Base-by-base conservation (phyloP, 352 stramenopile genomes). In the Pythium grandisporangium region DNA sequence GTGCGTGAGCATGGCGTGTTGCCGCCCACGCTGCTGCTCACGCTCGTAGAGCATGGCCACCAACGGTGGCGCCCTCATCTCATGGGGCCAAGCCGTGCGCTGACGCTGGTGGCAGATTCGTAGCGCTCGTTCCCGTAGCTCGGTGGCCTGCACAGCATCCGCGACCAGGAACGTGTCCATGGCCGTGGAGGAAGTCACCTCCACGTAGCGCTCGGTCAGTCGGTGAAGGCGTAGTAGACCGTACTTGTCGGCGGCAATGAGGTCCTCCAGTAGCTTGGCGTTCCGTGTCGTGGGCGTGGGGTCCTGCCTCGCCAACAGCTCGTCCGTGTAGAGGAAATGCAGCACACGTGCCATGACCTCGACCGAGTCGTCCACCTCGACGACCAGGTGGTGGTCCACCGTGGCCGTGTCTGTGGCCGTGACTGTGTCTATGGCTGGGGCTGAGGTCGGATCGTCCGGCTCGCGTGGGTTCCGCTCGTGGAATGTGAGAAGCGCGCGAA, bases 281-380 rank as follows among this genome's bases (percentile, higher is more conserved):
- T 45, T 55, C 3, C 16, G 42, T 4, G 63, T 55, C 10, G 46
- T 51, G 5, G 57, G 34, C 2, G 61, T 50, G 5, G 39, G 47
- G 2, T 54, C 55, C 5, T 16, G 22, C 0, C 54, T 38, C 0
- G 26, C 37, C 29, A 42, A 45, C 13, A 69, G 49, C 8, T 65
- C 60, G 23, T 84, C 74, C 47, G 68, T 68, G 55, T 90, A 90
- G 40, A 90, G 82, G 41, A 84, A 90, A n/a, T 66, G 48, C 22
- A 87, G 58, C 14, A 90, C 63, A 12, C 71, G 70, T 1, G 67
- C 45, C 46, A 84, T 66, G 29, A 45, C 48, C 8, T 30, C 22
- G 38, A 70, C 76, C 17, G 67, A 69, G 16, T 84, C 70, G 32
- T 90, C 70, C 17, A 87, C 72, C n/a, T 52, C 45, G 1, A 90